Base-by-base conservation (phyloP, 257 asterid genomes). In the Haberlea rhodopensis region DNA sequence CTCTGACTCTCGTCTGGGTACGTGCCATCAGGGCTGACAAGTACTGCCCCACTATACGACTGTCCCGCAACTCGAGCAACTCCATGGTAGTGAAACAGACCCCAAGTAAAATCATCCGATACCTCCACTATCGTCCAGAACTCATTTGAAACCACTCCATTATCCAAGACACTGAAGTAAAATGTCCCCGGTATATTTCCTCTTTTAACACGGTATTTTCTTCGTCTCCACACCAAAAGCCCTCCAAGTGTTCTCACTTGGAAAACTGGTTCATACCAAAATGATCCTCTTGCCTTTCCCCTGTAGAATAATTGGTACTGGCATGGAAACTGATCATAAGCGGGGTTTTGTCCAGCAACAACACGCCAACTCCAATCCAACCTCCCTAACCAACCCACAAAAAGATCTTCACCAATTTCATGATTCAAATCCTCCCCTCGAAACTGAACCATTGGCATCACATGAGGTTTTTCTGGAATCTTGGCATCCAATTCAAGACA, bases 341-440 rank as follows among this genome's bases (percentile, higher is more conserved):
- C 97, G 0, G 97, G 98, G 82, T 92, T 92, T 68, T 92, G 97
- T 43, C 98, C 98, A 0, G 96, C 92, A 40, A 87, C 94, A 20
- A 92, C 97, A 1, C 96, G 86, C 98, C 98, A 92, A 72, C 98
- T 89, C 97, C 97, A 92, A 1, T 83, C 87, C 71, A 82, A 73
- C 23, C 57, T 73, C 66, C 97, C 95, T 61, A 87, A 76, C 97
- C 96, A 92, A 9, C 96, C 98, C 56, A 89, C 88, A 5, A 92
- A 85, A 53, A 89, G 88, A 79, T 92, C 98, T 80, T 92, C 98
- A 0, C 94, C 96, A n/a, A 71, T 81, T 54, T 85, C 97, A 45
- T 84, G 79, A 59, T 78, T 78, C 46, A 92, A 58, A 65, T 26
- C 60, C 40, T 78, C 79, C 24, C 97, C 88, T n/a, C 82, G 81